Percentiles rank a stretch among this genome's conserved stretches.
These are phyloP conservation scores for Pugionium cornutum DNA, from an alignment of 345 rosid genomes.

Conservation along the genomic window DNA sequence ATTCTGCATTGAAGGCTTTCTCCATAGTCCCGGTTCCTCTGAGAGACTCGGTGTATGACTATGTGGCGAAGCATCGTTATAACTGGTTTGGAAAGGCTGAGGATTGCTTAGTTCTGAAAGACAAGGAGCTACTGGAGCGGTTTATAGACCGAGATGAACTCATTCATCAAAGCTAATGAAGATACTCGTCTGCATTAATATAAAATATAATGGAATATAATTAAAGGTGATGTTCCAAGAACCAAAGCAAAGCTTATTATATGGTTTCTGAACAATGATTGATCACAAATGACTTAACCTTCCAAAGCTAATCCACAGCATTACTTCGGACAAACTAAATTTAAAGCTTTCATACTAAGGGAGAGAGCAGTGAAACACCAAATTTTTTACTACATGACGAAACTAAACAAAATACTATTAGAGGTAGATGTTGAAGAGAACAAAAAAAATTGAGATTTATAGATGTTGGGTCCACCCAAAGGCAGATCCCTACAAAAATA, in stretches of 20 bases:
- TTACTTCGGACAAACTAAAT: background rate
- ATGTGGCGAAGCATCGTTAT: conserved; percentile 68
- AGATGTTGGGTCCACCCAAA: background rate
- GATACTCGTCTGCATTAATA: background rate
- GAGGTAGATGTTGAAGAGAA: no score
- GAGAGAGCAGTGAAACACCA: no score
- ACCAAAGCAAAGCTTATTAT: background rate
- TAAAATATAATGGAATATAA: background rate
- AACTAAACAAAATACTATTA: no score
- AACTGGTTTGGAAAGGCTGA: conserved; percentile 77
- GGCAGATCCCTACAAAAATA: no score
- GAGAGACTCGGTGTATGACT: conserved; percentile 75
- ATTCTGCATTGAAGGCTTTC: conserved; percentile 63
- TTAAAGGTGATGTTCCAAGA: conserved; percentile 1
- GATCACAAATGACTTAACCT: background rate
- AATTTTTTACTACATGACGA: no score
- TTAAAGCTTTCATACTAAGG: no score
- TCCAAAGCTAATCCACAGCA: conserved; percentile 2
- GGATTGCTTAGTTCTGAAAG: conserved; percentile 69
- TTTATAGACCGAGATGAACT: conserved; percentile 82
- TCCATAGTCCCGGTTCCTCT: conserved; percentile 63
- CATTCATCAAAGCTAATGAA: conserved; percentile 37
- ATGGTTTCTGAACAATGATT: conserved; percentile 7
- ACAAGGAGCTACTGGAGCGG: conserved; percentile 67
- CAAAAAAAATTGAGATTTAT: no score